Percentiles rank a stretch among this genome's conserved stretches.
phyloP scores from a whole-genome alignment of 306 rosid genomes.

The Glycyrrhiza uralensis region DNA sequence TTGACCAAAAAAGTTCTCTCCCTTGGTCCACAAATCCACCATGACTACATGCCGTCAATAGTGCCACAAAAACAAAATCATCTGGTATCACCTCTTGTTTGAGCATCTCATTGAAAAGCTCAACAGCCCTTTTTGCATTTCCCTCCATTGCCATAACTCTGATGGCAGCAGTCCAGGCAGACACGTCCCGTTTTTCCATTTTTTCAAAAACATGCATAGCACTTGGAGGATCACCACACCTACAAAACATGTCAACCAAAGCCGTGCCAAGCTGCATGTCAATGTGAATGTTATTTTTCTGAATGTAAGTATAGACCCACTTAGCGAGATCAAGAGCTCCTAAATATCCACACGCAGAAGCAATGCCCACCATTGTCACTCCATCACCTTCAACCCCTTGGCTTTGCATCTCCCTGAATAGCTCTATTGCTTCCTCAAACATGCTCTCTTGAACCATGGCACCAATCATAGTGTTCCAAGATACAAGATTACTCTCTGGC shows the following conservation, averaged over 20 bases:
- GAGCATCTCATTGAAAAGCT: slow-evolving; percentile 62
- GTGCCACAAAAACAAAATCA: slow-evolving; percentile 61
- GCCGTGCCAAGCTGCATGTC: slow-evolving; percentile 76
- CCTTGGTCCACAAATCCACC: slow-evolving; percentile 66
- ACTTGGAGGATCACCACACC: slow-evolving; percentile 61
- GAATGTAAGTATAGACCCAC: slow-evolving; percentile 54
- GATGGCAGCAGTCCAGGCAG: slow-evolving; percentile 85
- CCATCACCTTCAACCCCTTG: slow-evolving; percentile 54
- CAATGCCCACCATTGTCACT: slow-evolving; percentile 72
- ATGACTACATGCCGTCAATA: slow-evolving; percentile 72
- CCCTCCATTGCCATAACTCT: slow-evolving; percentile 79
- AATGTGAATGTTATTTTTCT: slow-evolving; percentile 43
- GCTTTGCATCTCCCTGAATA: slow-evolving; percentile 64
- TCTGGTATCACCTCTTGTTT: slow-evolving; percentile 57
- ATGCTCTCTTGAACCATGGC: slow-evolving; percentile 60
- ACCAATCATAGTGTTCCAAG: slow-evolving; percentile 79
- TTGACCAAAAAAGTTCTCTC: slow-evolving; percentile 46
- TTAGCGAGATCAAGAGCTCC: slow-evolving; percentile 69
- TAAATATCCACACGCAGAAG: slow-evolving; percentile 78
- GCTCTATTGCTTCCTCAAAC: slow-evolving; percentile 65
- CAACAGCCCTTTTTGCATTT: slow-evolving; percentile 52
- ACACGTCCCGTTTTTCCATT: slow-evolving; percentile 54
- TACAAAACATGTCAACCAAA: slow-evolving; percentile 76
- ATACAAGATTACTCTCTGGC: slow-evolving; percentile 59
- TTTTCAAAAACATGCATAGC: slow-evolving; percentile 54